Evolutionary conservation across 768 basidiomycete species (phyloP), one percentile per base, ranked within the genome.

Genomic region (Boletus insuetus): DNA sequence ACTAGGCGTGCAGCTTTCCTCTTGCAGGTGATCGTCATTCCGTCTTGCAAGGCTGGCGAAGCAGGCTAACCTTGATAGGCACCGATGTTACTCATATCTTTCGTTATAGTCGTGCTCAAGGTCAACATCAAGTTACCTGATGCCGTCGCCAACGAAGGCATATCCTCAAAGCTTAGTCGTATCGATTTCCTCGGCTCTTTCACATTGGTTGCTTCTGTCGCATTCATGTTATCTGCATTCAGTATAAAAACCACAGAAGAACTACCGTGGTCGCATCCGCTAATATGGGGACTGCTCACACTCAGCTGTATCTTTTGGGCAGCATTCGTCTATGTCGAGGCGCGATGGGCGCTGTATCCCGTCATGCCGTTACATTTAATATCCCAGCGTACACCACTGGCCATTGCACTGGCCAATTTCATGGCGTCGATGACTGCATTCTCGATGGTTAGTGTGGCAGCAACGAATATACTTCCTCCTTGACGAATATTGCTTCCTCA

Each of bases 301-400:
- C 66, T 74, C 40, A 87, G 91, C 61, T 70, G 70, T 46, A 56
- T 87, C 20, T 86, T 77, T 49, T 76, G 77, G 11, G 59, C 75
- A 7, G 63, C 77, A 3, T 98, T 99, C 69, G 67, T 95, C 31
- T 67, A 83, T 44, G 90, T 91, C 24, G 96, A 99, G 73, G 84
- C 84, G 53, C 77, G 80, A 60, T 85, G 82, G 76, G 84, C 91
- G 4, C 78, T 82, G 4, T 90, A 88, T 68, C 97, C 97, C 16
- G 88, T 98, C 49, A 88, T 99, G 85, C 96, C 96, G 46, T 73
- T 97, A 58, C 82, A 82, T 49, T 74, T 95, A 53, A 80, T 95
- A 34, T 82, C 79, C 32, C 83, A 85, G 65, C 77, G 94, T 51
- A 94, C 90, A 22, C 91, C 92, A 6, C 71, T 94, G 19, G 87